Conservation (phyloP, 192 early-diverging fungal genomes). For the Pecoramyces ruminantium region DNA sequence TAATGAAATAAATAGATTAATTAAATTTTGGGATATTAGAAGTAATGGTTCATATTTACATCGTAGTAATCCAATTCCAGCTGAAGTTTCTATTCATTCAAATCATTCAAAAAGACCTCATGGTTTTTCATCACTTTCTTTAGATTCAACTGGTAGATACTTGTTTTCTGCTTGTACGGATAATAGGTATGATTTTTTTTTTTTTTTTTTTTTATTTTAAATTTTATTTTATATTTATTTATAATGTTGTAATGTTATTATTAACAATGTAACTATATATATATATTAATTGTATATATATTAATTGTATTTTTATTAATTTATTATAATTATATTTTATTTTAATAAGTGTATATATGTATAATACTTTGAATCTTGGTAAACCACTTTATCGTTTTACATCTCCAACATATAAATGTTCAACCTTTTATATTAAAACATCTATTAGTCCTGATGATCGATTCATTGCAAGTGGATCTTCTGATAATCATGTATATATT, state of each 20-base stretch:
- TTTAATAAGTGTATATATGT: slow-evolving; percentile 44
- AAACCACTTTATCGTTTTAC: slow-evolving; percentile 28
- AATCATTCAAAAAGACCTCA: slow-evolving; percentile 10
- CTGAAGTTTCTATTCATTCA: slow-evolving; percentile 13
- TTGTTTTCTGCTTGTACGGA: slow-evolving; percentile 61
- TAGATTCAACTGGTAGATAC: slow-evolving; percentile 40
- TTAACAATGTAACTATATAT: too few species aligned
- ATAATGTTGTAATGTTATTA: too few species aligned
- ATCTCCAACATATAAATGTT: slow-evolving; percentile 31
- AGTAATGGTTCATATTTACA: slow-evolving; percentile 16
- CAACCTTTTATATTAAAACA: slow-evolving; percentile 51
- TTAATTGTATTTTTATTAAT: too few species aligned
- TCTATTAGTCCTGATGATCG: slow-evolving; percentile 53
- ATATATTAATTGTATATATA: too few species aligned
- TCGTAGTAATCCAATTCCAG: slow-evolving; percentile 18
- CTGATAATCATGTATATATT: slow-evolving; percentile 37
- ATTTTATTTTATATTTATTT: too few species aligned
- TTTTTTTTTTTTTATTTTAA: too few species aligned
- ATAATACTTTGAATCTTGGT: slow-evolving; percentile 29
- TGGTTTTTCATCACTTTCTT: slow-evolving; percentile 46
- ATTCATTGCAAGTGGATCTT: slow-evolving; percentile 55
- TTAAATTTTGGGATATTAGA: slow-evolving; percentile 75
- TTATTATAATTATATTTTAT: too few species aligned
- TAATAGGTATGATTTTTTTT: slow-evolving; percentile 14
- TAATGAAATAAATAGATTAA: slow-evolving; percentile 24